Base-by-base conservation (phyloP, 2,329 filamentous ascomycete genomes). In the Colletotrichum sp. region DNA sequence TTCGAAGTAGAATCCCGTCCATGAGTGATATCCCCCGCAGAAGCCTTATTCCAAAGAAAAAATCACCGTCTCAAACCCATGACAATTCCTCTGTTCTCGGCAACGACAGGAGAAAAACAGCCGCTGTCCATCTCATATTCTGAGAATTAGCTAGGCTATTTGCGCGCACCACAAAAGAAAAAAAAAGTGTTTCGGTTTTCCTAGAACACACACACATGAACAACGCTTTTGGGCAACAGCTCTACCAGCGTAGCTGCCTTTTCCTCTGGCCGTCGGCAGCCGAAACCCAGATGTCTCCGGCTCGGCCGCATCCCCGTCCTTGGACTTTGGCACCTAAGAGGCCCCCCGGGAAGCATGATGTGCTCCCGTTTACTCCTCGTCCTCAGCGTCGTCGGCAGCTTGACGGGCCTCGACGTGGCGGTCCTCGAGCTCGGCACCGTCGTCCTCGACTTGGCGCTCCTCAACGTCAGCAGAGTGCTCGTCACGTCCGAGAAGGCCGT, bases 191-290 rank as follows among this genome's bases (percentile, higher is more conserved):
- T n/a, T 16, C 4, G 6, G n/a, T 24, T 63, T 72, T 34, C 64
- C 18, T 13, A 60, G 57, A n/a, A 44, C n/a, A 10, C 67, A n/a
- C 32, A 12, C 49, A 9, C 62, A 34, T 13, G 34, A 55, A 62
- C 30, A 55, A 34, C 59, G 62, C 49, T 65, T 36, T 28, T 60
- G 36, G 55, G 44, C 59, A 76, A 68, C 74, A 73, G 65, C 71
- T 74, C 64, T 52, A 52, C 74, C 64, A 66, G 70, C 59, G 65
- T 74, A 74, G 59, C 65, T 74, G 55, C 57, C 67, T 62, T 15
- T 63, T 63, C 32, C 64, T 60, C 44, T 44, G 34, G 39, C 30
- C 49, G 26, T 55, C 60, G 34, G 39, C 30, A 15, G 26, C 52
- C 68, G n/a, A 59, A 16, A 0, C 3, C 26, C 49, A 28, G 21